Evolutionary conservation across 2,329 filamentous ascomycete genomes (phyloP).

Genomic region (Calonectria pauciramosa): DNA sequence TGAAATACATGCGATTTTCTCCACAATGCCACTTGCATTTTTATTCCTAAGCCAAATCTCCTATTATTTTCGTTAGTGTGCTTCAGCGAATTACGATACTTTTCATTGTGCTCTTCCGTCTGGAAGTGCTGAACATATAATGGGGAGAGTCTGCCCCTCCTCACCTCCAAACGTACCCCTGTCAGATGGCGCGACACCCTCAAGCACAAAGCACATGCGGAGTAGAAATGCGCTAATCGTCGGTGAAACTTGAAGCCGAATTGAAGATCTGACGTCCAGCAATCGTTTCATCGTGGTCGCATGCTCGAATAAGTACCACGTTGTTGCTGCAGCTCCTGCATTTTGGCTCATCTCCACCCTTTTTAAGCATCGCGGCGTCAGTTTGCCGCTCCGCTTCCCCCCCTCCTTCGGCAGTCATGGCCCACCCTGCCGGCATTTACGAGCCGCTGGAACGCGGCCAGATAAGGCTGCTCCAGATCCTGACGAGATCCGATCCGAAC

Average conservation of each 20-base stretch:
- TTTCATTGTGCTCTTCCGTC: not conserved
- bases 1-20: not conserved
- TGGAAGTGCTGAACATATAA: not conserved
- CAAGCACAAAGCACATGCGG: not conserved
- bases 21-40: not conserved
- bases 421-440: slow-evolving; percentile 1
- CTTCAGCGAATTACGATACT: no score
- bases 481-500: not conserved
- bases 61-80: not conserved
- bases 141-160: not conserved
- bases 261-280: not conserved
- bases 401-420: not conserved
- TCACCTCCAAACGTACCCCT: not conserved
- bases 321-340: not conserved
- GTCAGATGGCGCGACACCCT: not conserved
- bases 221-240: not conserved
- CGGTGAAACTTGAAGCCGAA: not conserved
- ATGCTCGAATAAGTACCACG: not conserved
- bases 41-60: not conserved
- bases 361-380: not conserved
- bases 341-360: not conserved
- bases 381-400: not conserved
- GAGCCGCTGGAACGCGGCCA: not conserved
- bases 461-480: slow-evolving; percentile 9
- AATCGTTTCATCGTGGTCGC: not conserved